phyloP scores from a whole-genome alignment of 768 basidiomycete genomes.

The Pulveroboletus sp. region DNA sequence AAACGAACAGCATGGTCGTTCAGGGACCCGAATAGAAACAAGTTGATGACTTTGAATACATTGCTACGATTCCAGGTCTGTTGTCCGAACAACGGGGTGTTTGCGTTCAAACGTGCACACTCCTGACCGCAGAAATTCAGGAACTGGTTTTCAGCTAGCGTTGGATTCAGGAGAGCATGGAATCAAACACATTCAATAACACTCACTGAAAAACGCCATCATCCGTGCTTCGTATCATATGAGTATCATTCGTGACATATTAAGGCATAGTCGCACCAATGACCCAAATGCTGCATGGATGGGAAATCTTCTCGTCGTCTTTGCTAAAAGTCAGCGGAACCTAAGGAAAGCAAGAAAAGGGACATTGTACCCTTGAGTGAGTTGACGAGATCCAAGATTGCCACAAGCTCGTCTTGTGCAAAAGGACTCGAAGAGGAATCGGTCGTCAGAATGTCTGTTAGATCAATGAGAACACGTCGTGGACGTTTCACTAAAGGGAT shows the following conservation, averaged over 20 bases:
- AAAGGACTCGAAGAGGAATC: constrained; percentile 17
- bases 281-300: constrained; percentile 10
- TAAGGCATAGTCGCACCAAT: constrained; percentile 1
- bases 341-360: neutral
- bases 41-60: neutral
- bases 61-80: constrained; percentile 4
- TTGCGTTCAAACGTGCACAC: constrained; percentile 10
- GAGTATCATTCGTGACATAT: neutral
- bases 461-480: neutral
- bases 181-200: neutral
- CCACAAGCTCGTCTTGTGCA: constrained; percentile 7
- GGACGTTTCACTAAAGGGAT: neutral
- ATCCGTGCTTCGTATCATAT: constrained; percentile 8
- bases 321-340: neutral
- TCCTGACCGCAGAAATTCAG: constrained; percentile 12
- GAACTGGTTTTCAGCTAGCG: constrained; percentile 12
- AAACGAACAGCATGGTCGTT: constrained; percentile 11
- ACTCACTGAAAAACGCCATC: constrained; percentile 13
- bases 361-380: constrained; percentile 8
- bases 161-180: neutral
- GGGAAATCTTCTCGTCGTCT: constrained; percentile 2
- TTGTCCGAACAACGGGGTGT: constrained; percentile 3
- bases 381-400: constrained; percentile 12
- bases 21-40: constrained; percentile 2
- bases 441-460: constrained; percentile 12